Evolutionary conservation across 2,329 filamentous ascomycete species (phyloP).

Genomic region (Mollisiaceae sp.): DNA sequence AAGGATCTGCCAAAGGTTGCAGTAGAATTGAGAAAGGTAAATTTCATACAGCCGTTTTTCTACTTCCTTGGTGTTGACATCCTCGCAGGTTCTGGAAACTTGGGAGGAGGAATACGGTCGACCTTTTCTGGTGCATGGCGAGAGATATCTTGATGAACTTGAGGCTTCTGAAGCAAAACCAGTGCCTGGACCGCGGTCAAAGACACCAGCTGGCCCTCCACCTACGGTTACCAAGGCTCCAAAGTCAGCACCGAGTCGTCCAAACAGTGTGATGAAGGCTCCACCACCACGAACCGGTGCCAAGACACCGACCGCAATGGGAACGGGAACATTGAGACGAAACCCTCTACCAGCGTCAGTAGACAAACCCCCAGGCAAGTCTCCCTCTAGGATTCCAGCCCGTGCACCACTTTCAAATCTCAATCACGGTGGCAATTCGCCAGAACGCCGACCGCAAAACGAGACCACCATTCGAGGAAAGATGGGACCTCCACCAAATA

Average conservation of each 20-base stretch:
- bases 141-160: conserved; percentile 87
- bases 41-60: neutral
- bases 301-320: conserved; percentile 60
- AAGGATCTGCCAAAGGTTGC: conserved; percentile 95
- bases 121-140: conserved; percentile 90
- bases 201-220: conserved; percentile 72
- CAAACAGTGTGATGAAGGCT: conserved; percentile 37
- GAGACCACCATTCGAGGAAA: conserved; percentile 44
- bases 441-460: conserved; percentile 63
- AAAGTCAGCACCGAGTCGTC: conserved; percentile 38
- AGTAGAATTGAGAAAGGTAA: conserved; percentile 73
- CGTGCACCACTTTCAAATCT: conserved; percentile 73
- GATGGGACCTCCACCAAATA: conserved; percentile 59
- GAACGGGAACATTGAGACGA: conserved; percentile 40
- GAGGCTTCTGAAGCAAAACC: conserved; percentile 65
- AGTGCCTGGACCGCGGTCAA: conserved; percentile 68
- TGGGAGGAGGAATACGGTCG: conserved; percentile 96
- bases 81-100: conserved; percentile 62
- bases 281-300: conserved; percentile 40
- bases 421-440: conserved; percentile 77
- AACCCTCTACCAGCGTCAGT: conserved; percentile 37
- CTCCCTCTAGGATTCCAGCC: conserved; percentile 72
- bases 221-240: conserved; percentile 47
- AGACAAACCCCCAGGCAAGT: conserved; percentile 42
- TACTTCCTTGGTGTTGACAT: conserved; percentile 1